A percentile compares a stretch with the other conserved stretches of the same genome.
Evolutionary conservation across 2,329 filamentous ascomycete genomes (phyloP).

Genomic region (Albophoma yamanashiensis): DNA sequence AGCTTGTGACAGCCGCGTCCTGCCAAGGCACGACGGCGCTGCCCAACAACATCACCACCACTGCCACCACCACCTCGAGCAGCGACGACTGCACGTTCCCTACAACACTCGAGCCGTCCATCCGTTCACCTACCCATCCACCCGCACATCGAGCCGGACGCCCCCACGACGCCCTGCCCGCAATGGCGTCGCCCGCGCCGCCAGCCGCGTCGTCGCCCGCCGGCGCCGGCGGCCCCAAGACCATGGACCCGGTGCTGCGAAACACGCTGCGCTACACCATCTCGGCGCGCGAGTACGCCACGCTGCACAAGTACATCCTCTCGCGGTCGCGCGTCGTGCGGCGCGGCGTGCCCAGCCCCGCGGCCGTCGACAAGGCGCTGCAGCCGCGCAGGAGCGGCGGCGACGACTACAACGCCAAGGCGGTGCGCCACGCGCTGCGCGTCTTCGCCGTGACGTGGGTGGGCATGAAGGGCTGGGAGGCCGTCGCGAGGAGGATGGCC

Average conservation of each 20-base stretch:
- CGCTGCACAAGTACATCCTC: constrained; percentile 73
- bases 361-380: constrained; percentile 35
- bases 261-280: constrained; percentile 84
- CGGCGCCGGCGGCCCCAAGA: constrained; percentile 4
- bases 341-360: constrained; percentile 43
- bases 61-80: neutral
- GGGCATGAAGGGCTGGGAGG: constrained; percentile 52
- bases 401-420: constrained; percentile 60
- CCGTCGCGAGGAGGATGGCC: constrained; percentile 34
- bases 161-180: neutral
- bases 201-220: neutral
- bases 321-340: constrained; percentile 55
- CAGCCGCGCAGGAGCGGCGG: constrained; percentile 17
- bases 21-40: neutral
- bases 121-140: neutral
- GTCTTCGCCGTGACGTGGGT: constrained; percentile 56
- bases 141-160: too few relatives aligned
- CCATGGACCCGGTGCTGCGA: constrained; percentile 61
- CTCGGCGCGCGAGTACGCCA: constrained; percentile 73
- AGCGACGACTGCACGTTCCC: neutral
- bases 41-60: neutral
- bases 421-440: constrained; percentile 59
- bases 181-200: neutral
- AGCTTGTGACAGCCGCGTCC: neutral
- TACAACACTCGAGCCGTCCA: neutral